phyloP scores from a whole-genome alignment of 2,329 filamentous ascomycete species.

The Aureobasidium melanogenum region DNA sequence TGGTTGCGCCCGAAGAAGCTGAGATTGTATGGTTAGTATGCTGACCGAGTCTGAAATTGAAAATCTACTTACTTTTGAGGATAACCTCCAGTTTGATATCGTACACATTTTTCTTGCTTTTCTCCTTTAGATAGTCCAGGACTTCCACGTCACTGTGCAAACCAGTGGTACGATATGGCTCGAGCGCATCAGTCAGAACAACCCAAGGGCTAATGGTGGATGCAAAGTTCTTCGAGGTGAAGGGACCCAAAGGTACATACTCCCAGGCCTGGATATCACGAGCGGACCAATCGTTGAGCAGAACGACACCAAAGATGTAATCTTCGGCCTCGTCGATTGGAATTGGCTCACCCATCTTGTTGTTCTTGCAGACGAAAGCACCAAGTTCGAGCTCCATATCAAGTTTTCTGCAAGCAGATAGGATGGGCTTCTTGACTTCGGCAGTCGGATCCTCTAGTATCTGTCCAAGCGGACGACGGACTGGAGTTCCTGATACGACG shows the following conservation, averaged over 20 bases:
- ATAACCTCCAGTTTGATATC: slow-evolving; percentile 64
- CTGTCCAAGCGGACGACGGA: slow-evolving; percentile 68
- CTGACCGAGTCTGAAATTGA: too few relatives aligned
- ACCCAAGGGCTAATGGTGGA: slow-evolving; percentile 74
- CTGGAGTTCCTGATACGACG: slow-evolving; percentile 63
- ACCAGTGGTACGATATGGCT: slow-evolving; percentile 52
- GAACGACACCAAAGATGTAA: slow-evolving; percentile 67
- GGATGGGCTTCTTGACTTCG: slow-evolving; percentile 53
- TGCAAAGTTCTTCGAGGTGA: slow-evolving; percentile 77
- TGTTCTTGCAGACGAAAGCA: slow-evolving; percentile 60
- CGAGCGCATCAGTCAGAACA: slow-evolving; percentile 65
- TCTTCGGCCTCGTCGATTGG: slow-evolving; percentile 56
- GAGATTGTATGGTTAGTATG: slow-evolving; percentile 6
- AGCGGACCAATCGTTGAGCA: slow-evolving; percentile 84
- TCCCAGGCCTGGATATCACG: slow-evolving; percentile 79
- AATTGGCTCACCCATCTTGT: slow-evolving; percentile 56
- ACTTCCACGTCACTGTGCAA: slow-evolving; percentile 47
- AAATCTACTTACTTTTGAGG: slow-evolving; percentile 36
- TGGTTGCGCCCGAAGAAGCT: slow-evolving; percentile 41
- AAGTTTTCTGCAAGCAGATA: slow-evolving; percentile 56
- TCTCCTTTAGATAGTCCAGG: slow-evolving; percentile 57
- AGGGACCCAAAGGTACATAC: slow-evolving; percentile 72
- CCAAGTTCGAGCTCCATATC: slow-evolving; percentile 78
- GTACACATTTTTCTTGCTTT: slow-evolving; percentile 50
- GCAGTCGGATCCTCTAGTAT: slow-evolving; percentile 56